Percentiles rank a stretch among this genome's conserved stretches.
Evolutionary conservation across 2,329 filamentous ascomycete genomes (phyloP).

Genomic region (Cladosporium halotolerans): DNA sequence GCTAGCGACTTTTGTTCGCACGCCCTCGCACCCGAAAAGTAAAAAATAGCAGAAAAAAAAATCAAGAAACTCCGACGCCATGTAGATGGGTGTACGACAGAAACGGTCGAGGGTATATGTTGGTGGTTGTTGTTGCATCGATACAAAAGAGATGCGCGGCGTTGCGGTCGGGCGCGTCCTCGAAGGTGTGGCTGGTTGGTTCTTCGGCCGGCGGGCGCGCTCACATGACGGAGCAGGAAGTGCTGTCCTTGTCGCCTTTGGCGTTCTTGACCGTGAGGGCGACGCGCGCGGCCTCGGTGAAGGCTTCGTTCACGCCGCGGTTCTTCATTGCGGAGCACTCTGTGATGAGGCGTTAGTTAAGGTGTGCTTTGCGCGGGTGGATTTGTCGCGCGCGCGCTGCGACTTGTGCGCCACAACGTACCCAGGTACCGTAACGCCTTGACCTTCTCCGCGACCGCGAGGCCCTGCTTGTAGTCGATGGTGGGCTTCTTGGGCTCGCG

Average conservation of each 20-base stretch:
- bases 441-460: slow-evolving; percentile 86
- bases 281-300: slow-evolving; percentile 93
- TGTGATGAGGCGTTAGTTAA: slow-evolving; percentile 26
- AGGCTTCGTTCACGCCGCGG: slow-evolving; percentile 94
- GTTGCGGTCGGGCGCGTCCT: background rate
- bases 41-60: background rate
- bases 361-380: background rate
- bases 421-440: slow-evolving; percentile 85
- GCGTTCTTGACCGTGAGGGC: slow-evolving; percentile 58
- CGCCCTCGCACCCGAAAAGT: no score
- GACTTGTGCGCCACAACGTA: slow-evolving; percentile 32
- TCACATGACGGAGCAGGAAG: slow-evolving; percentile 40
- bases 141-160: background rate
- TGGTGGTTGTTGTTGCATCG: background rate
- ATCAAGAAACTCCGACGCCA: background rate
- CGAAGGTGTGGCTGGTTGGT: background rate
- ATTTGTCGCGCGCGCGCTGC: no score
- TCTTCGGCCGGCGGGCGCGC: no score
- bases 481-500: slow-evolving; percentile 51
- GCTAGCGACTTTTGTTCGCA: no score
- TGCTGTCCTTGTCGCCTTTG: slow-evolving; percentile 41
- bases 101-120: background rate
- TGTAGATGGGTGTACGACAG: background rate
- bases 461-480: slow-evolving; percentile 85
- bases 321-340: slow-evolving; percentile 99